Evolutionary conservation across 345 rosid species (phyloP).

Genomic region (Zanthoxylum bungeanum): DNA sequence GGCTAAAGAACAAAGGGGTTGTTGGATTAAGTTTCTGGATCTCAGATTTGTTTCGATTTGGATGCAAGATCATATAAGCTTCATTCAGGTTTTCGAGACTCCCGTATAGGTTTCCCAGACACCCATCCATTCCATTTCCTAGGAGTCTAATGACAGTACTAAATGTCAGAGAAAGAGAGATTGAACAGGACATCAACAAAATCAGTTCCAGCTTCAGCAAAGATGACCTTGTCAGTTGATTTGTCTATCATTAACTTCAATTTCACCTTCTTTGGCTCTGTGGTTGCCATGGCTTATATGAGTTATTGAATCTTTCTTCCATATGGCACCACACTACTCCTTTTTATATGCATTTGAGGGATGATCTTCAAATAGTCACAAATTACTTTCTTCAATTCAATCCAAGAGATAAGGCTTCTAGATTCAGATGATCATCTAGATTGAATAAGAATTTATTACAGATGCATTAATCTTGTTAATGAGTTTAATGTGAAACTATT

Average conservation of each 20-base stretch:
- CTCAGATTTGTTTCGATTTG: not conserved
- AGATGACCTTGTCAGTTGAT: not conserved
- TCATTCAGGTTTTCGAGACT: not conserved
- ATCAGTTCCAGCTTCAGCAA: conserved; percentile 16
- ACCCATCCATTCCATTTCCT: not conserved
- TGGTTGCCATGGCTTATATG: not conserved
- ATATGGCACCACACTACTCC: not conserved
- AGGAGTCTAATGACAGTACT: conserved; percentile 5
- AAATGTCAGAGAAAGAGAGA: conserved; percentile 19
- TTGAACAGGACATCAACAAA: conserved; percentile 22
- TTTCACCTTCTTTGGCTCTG: not conserved
- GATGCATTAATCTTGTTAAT: no score
- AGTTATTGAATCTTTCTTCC: not conserved
- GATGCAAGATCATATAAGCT: not conserved
- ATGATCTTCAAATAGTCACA: no score
- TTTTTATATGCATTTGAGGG: no score
- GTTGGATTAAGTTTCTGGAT: not conserved
- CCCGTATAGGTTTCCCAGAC: not conserved
- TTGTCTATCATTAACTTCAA: not conserved
- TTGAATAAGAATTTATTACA: no score
- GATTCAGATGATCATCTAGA: no score
- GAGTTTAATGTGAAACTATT: no score
- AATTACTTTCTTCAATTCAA: no score
- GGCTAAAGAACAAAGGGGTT: no score
- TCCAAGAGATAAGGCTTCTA: no score